phyloP scores from a whole-genome alignment of 208 protist species.

The Leishmania martiniquensis region DNA sequence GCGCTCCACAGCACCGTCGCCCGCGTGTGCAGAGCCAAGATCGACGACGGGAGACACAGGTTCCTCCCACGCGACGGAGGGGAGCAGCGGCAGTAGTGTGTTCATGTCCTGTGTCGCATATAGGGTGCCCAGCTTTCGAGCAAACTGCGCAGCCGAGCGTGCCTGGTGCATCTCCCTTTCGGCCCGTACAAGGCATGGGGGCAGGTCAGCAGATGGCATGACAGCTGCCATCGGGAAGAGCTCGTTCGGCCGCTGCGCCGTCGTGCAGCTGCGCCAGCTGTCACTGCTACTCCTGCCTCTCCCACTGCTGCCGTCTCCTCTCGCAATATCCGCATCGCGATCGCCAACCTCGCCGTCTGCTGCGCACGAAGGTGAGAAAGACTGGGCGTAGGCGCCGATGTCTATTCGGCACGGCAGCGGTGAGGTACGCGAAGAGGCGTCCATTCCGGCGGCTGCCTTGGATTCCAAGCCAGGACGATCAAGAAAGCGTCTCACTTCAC shows the following conservation, averaged over 20 bases:
- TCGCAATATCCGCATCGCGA: background rate
- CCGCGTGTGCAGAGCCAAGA: constrained; percentile 3
- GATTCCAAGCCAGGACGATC: background rate
- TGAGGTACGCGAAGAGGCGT: background rate
- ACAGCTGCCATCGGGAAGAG: constrained; percentile 20
- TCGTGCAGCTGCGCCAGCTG: constrained; percentile 8
- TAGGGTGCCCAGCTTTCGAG: constrained; percentile 63
- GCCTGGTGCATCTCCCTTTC: constrained; percentile 37
- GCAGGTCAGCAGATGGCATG: constrained; percentile 16
- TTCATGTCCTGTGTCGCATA: constrained; percentile 83
- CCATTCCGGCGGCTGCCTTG: background rate
- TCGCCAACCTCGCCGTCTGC: constrained; percentile 11
- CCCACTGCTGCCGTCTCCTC: background rate
- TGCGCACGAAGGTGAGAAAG: background rate
- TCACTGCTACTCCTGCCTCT: background rate
- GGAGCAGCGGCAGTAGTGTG: constrained; percentile 50
- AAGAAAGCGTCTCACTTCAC: background rate
- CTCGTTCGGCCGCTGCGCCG: constrained; percentile 4
- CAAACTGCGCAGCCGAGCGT: constrained; percentile 56
- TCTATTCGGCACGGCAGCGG: background rate
- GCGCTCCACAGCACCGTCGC: constrained; percentile 1
- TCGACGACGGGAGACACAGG: background rate
- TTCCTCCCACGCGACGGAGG: constrained; percentile 6
- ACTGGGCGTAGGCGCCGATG: background rate
- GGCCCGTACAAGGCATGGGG: constrained; percentile 22